Base-by-base conservation (phyloP, 2,329 filamentous ascomycete species). In the Aspergillus candidus region DNA sequence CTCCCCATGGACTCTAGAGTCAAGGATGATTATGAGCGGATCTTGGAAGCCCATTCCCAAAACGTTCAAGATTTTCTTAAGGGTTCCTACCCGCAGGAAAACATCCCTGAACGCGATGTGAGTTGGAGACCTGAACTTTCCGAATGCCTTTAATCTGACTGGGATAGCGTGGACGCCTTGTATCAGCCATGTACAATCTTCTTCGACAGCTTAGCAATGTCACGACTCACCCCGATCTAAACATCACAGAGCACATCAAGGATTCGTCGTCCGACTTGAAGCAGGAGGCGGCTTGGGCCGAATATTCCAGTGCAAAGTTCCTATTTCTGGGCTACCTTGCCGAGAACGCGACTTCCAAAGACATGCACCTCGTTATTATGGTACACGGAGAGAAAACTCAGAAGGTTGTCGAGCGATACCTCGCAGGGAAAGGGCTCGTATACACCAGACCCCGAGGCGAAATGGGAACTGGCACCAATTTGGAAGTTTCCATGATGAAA, bases 281-380 rank as follows among this genome's bases (percentile, higher is more conserved):
- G 35, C 62, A 66, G 43, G 63, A 71, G 47, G 66, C 70, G 5
- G 56, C 65, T 4, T 73, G 70, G 66, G 70, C 69, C 4, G 69
- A 73, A 43, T 72, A 72, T 48, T 70, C 67, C 6, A 72, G 71
- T 38, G 62, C 69, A 8, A 73, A 73, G 49, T 73, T 73, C 35
- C 54, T 65, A 14, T 63, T 73, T 14, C 57, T 73, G 4, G 65
- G 67, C n/a, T 62, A 68, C 42, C 55, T 72, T 11, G 60, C 71
- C 22, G 61, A 71, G 34, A 48, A 63, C 12, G 60, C 62, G 2
- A 58, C 56, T 15, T 51, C 44, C 4, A 53, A 58, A 40, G 63
- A 69, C 38, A 50, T 68, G 11, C 68, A 72, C 42, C 45, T 72
- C 11, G 59, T 72, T 12, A 53, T 73, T 30, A 62, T 66, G 48